Conservation (phyloP, 176 grass and related monocot species). For the Oryza australiensis region DNA sequence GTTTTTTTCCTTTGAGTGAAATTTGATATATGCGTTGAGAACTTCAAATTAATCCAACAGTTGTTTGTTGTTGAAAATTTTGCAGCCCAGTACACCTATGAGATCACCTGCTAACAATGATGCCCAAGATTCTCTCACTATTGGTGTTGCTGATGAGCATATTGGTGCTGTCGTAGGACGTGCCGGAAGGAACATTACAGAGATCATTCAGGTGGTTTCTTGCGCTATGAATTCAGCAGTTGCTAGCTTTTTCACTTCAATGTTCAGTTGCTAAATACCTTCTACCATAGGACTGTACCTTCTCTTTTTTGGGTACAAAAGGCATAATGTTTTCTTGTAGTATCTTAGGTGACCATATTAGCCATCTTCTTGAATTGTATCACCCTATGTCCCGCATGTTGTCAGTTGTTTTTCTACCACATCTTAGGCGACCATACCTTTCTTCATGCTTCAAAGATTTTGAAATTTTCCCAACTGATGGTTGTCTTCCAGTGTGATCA, state of each 20-base stretch:
- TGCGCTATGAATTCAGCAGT: not conserved
- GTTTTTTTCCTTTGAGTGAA: not conserved
- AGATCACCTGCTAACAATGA: constrained; percentile 55
- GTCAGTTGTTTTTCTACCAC: not conserved
- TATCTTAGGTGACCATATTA: not conserved
- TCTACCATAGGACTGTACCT: not conserved
- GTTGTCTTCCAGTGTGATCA: not conserved
- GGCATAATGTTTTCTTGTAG: not conserved
- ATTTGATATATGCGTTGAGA: not conserved
- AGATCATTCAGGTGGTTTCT: constrained; percentile 73
- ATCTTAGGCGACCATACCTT: too few relatives aligned
- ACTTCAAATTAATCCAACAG: not conserved
- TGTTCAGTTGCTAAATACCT: not conserved
- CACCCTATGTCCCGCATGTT: not conserved
- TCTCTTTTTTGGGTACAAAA: not conserved
- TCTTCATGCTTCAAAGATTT: not conserved
- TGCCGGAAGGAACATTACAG: constrained; percentile 82
- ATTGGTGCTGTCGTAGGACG: constrained; percentile 85
- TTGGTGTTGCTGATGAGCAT: constrained; percentile 86
- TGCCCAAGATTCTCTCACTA: constrained; percentile 62
- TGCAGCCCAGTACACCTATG: constrained; percentile 47
- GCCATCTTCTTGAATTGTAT: not conserved
- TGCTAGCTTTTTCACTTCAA: not conserved
- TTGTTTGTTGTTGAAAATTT: constrained; percentile 9
- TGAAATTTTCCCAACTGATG: not conserved